Base-by-base conservation (phyloP, 2,329 filamentous ascomycete species). In the Orbilia javanica region DNA sequence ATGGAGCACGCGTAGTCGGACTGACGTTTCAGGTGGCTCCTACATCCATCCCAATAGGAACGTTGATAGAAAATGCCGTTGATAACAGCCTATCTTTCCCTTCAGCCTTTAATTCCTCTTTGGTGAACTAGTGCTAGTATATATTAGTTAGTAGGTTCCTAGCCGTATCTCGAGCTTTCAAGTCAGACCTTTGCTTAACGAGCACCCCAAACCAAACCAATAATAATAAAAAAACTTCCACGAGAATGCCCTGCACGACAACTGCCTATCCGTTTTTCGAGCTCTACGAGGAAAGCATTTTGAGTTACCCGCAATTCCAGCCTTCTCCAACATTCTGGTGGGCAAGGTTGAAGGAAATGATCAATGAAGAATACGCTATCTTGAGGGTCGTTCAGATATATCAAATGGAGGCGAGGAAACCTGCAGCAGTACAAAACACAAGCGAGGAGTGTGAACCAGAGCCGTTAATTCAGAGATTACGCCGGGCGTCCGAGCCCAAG, bases 321-420 rank as follows among this genome's bases (percentile, higher is more conserved):
- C 39, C 60, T 27, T 50, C 72, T 46, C 65, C 64, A 18, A 65
- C 57, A n/a, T 70, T 70, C 18, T 70, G 46, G 66, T 60, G 72
- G 65, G 72, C 72, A 13, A 48, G 39, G 5, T 53, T 77, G 11
- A 55, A 68, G 20, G 72, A 70, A 53, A 70, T 60, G 57, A 52
- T 77, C 65, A 70, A 77, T 44, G 72, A 77, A 48, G 72, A 77
- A 44, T 77, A 77, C 39, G 72, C 42, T 8, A 70, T 77, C 39
- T 10, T 77, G 6, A 57, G 66, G 8, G 46, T 71, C 29, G 66
- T 36, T 7, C 72, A 77, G 22, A 66, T 71, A 20, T 71, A 77
- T 34, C 48, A 74, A 34, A 48, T n/a, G 25, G 63, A 46, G 13
- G 29, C 22, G n/a, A 60, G 67, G 11, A 22, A 52, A n/a, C 36